These are phyloP conservation scores for Saturnispora quitensis DNA, from an alignment of 805 yeast genomes.

Conservation along the genomic window DNA sequence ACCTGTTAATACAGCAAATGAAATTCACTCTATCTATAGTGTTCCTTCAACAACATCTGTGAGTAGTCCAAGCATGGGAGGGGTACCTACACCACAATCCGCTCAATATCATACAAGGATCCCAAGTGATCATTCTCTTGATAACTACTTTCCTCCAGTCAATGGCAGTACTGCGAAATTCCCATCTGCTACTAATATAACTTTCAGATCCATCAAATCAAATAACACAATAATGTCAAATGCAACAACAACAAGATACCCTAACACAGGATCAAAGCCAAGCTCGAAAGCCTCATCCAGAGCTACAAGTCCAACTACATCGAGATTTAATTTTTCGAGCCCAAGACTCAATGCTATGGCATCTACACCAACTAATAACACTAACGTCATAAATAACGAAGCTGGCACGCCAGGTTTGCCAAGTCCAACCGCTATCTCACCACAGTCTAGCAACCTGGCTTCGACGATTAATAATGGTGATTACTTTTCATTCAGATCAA, in stretches of 20 bases:
- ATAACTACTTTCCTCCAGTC: slow-evolving; percentile 5
- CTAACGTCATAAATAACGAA: neutral
- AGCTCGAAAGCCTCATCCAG: slow-evolving; percentile 10
- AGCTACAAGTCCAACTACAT: slow-evolving; percentile 9
- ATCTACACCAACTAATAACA: neutral
- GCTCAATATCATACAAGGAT: neutral
- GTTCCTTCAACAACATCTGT: slow-evolving; percentile 4
- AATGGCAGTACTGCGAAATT: neutral
- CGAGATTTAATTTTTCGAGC: neutral
- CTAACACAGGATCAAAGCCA: slow-evolving; percentile 8
- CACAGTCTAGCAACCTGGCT: neutral
- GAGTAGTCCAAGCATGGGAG: neutral
- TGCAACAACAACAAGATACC: neutral
- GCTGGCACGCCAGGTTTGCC: neutral
- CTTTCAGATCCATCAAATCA: slow-evolving; percentile 1
- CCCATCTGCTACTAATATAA: neutral
- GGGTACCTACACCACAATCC: neutral
- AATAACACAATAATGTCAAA: neutral
- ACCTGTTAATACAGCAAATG: neutral
- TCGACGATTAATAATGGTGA: slow-evolving; percentile 7
- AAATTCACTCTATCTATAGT: neutral
- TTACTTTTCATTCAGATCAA: slow-evolving; percentile 13
- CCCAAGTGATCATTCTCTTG: slow-evolving; percentile 7
- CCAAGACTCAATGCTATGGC: neutral
- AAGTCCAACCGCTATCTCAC: slow-evolving; percentile 4